Percentiles rank a stretch among this genome's conserved stretches.
These are phyloP conservation scores for Psilocybe cyanescens DNA, from an alignment of 768 basidiomycete species.

Conservation along the genomic window DNA sequence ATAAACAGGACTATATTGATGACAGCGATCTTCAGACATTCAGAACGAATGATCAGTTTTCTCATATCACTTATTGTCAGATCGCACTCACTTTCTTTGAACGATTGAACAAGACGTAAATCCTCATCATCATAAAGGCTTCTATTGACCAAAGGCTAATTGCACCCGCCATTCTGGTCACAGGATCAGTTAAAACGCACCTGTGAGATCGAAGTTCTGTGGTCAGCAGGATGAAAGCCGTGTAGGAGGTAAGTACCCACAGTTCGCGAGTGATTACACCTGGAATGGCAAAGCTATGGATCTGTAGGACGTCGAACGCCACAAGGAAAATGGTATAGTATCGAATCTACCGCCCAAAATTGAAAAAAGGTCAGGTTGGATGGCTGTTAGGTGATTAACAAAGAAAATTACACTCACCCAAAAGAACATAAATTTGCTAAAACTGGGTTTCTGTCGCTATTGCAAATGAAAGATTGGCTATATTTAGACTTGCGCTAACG, in stretches of 20 bases:
- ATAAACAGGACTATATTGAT: constrained; percentile 43
- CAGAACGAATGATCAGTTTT: neutral
- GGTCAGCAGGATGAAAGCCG: neutral
- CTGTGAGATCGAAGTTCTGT: constrained; percentile 30
- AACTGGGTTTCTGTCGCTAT: constrained; percentile 37
- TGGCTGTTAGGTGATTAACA: neutral
- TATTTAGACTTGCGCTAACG: too few species aligned
- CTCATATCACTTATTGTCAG: too few species aligned
- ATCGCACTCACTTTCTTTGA: constrained; percentile 37
- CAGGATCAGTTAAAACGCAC: constrained; percentile 47
- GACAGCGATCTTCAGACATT: constrained; percentile 32
- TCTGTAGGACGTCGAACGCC: constrained; percentile 48
- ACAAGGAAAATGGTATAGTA: constrained; percentile 50
- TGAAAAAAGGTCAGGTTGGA: neutral
- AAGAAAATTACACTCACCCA: constrained; percentile 32
- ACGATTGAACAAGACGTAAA: constrained; percentile 45
- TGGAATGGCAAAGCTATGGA: constrained; percentile 43
- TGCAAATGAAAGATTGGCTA: neutral
- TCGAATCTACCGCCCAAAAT: constrained; percentile 36
- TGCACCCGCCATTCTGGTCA: constrained; percentile 45
- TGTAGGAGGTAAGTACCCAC: constrained; percentile 26
- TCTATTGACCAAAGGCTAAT: constrained; percentile 52
- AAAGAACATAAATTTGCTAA: constrained; percentile 44
- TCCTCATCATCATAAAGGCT: constrained; percentile 50
- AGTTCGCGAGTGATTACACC: constrained; percentile 38